A percentile compares a stretch with the other conserved stretches of the same genome.
Evolutionary conservation across 2,329 filamentous ascomycete species (phyloP).

Genomic region (Zymoseptoria brevis): DNA sequence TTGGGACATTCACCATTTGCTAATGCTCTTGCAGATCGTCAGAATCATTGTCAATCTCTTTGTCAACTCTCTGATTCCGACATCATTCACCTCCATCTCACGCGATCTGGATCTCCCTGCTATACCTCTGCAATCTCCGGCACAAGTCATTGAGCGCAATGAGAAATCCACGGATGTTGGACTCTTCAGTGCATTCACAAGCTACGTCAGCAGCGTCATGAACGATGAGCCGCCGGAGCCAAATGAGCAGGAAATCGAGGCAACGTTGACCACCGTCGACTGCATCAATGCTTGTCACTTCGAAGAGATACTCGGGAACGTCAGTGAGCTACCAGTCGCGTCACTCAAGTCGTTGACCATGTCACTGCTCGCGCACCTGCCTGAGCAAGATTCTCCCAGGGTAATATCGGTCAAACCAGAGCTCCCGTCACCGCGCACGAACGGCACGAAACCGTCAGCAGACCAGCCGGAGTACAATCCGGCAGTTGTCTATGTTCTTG

Average conservation of each 20-base stretch:
- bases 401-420: slow-evolving; percentile 91
- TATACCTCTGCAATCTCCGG: slow-evolving; percentile 85
- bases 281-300: slow-evolving; percentile 87
- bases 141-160: slow-evolving; percentile 84
- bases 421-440: slow-evolving; percentile 54
- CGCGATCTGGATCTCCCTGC: slow-evolving; percentile 62
- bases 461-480: slow-evolving; percentile 70
- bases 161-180: slow-evolving; percentile 70
- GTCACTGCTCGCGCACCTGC: slow-evolving; percentile 72
- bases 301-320: slow-evolving; percentile 71
- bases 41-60: slow-evolving; percentile 94
- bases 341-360: slow-evolving; percentile 58
- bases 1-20: slow-evolving; percentile 9
- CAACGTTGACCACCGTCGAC: slow-evolving; percentile 87
- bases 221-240: slow-evolving; percentile 96
- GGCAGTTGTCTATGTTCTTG: slow-evolving; percentile 78
- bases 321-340: slow-evolving; percentile 58
- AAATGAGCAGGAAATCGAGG: slow-evolving; percentile 93
- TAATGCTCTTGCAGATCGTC: slow-evolving; percentile 57
- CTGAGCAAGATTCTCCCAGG: slow-evolving; percentile 65
- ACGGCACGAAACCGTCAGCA: slow-evolving; percentile 49
- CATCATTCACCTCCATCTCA: slow-evolving; percentile 61
- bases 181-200: slow-evolving; percentile 88
- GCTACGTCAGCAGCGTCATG: slow-evolving; percentile 96
- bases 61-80: slow-evolving; percentile 83